A percentile compares a stretch with the other conserved stretches of the same genome.
Conservation (phyloP, 371 early-diverging fungal genomes). For the Mortierella sp. region DNA sequence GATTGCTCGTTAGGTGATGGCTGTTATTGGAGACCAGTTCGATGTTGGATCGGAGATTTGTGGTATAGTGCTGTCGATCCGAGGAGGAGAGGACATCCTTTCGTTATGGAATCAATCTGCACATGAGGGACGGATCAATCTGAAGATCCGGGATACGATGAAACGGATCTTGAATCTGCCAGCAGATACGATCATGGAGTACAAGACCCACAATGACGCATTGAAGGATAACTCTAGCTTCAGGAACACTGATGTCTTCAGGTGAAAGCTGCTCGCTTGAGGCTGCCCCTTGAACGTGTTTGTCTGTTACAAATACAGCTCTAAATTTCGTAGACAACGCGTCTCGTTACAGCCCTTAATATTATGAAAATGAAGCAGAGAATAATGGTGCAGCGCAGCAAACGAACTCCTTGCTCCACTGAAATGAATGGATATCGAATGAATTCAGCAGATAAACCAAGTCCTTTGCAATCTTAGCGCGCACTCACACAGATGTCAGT, state of each 20-base stretch:
- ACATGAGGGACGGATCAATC: slow-evolving; percentile 82
- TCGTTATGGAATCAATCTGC: slow-evolving; percentile 95
- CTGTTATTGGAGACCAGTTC: slow-evolving; percentile 93
- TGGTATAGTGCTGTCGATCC: slow-evolving; percentile 95
- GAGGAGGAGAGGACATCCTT: slow-evolving; percentile 93
- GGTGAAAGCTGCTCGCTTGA: slow-evolving; percentile 49
- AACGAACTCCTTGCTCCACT: no score
- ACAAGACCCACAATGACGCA: slow-evolving; percentile 94
- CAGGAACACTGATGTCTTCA: slow-evolving; percentile 87
- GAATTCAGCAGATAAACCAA: no score
- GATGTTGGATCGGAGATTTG: slow-evolving; percentile 92
- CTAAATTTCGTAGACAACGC: no score
- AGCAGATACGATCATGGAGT: slow-evolving; percentile 91
- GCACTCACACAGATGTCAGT: no score
- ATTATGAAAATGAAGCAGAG: no score
- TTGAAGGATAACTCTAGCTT: slow-evolving; percentile 91
- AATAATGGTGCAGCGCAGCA: no score
- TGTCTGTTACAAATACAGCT: no score
- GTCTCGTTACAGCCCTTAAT: no score
- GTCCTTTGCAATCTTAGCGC: no score
- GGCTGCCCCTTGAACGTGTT: no score
- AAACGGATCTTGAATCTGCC: slow-evolving; percentile 88
- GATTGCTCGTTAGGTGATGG: slow-evolving; percentile 70
- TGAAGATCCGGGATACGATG: slow-evolving; percentile 90
- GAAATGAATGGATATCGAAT: no score